A percentile compares a stretch with the other conserved stretches of the same genome.
Evolutionary conservation across 2,329 filamentous ascomycete genomes (phyloP).

Genomic region (Cadophora gregata): DNA sequence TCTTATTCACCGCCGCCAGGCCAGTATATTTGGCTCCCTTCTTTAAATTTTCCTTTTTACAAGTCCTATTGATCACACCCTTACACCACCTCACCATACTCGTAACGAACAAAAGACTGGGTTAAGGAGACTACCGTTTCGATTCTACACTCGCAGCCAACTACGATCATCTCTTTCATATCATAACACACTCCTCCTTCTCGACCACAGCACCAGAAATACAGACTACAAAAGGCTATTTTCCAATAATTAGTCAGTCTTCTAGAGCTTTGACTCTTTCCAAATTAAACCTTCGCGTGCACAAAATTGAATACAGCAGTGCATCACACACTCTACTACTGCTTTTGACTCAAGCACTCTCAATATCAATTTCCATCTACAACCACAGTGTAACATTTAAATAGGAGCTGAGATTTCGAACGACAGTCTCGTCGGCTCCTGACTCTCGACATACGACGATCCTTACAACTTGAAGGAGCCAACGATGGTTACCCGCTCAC

Average conservation of each 20-base stretch:
- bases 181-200: background rate
- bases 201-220: background rate
- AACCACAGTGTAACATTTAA: background rate
- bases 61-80: background rate
- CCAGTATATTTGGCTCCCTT: background rate
- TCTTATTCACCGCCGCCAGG: background rate
- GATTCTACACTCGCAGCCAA: too few species aligned
- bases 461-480: background rate
- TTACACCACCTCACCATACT: background rate
- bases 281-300: background rate
- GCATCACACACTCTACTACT: background rate
- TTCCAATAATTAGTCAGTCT: background rate
- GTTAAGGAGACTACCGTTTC: too few species aligned
- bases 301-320: background rate
- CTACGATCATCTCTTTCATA: background rate
- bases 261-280: background rate
- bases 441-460: background rate
- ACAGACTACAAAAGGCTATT: background rate
- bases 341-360: background rate
- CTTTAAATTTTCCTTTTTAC: background rate
- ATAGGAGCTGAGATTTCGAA: background rate
- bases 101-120: too few species aligned
- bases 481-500: background rate
- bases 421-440: background rate
- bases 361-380: background rate